Conservation (phyloP, 179 eudicot species). For the Vitellaria paradoxa region DNA sequence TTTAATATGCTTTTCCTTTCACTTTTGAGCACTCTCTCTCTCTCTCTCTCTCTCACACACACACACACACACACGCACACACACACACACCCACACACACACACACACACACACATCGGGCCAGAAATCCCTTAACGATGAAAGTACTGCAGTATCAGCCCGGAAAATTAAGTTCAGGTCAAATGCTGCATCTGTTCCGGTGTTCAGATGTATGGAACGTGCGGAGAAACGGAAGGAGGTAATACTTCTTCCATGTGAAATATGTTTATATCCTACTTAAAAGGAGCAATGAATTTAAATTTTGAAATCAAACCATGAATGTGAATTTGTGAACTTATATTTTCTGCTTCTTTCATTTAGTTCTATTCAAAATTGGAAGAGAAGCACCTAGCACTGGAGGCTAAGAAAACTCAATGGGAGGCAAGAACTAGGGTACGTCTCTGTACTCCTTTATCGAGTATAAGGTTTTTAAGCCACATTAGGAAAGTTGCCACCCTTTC, state of each 20-base stretch:
- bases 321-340: background rate
- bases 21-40: background rate
- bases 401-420: conserved; percentile 73
- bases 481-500: background rate
- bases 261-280: background rate
- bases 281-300: background rate
- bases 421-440: conserved; percentile 69
- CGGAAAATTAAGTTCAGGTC: conserved; percentile 38
- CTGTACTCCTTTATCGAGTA: background rate
- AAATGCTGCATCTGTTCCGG: conserved; percentile 72
- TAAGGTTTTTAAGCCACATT: background rate
- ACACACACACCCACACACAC: too few species aligned
- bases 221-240: conserved; percentile 95
- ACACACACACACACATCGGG: background rate
- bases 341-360: conserved; percentile 27
- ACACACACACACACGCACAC: too few species aligned
- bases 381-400: conserved; percentile 87
- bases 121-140: conserved; percentile 33
- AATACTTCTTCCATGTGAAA: conserved; percentile 7
- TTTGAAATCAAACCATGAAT: background rate
- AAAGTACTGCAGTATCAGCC: conserved; percentile 40
- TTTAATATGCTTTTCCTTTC: conserved; percentile 5
- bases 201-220: conserved; percentile 71
- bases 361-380: conserved; percentile 77
- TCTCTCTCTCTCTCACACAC: conserved; percentile 7